Base-by-base conservation (phyloP, 2,329 filamentous ascomycete genomes). In the Diaporthe vexans region DNA sequence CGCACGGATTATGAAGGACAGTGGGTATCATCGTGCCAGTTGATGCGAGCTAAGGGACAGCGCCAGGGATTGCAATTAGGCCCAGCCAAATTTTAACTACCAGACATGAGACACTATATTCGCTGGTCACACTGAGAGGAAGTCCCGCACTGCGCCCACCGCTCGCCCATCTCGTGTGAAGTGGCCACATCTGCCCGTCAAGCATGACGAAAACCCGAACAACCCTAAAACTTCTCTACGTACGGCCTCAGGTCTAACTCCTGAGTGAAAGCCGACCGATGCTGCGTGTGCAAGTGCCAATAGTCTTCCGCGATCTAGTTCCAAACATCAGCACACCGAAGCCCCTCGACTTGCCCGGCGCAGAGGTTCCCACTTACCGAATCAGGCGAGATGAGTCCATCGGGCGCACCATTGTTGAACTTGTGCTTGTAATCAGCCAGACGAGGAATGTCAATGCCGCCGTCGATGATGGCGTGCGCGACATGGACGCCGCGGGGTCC, bases 401-500 rank as follows among this genome's bases (percentile, higher is more conserved):
- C 88, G 56, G 85, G 83, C 7, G 81, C 84, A 6, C 86, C 85
- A 13, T 83, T 80, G 78, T 90, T 88, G 21, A 83, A 40, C 46
- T 57, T 56, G 29, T 57, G 80, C 35, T 78, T 80, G 58, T 78
- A 81, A 0, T 87, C 88, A 81, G 91, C 92, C 1, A 91, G 93
- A 76, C 90, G 86, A 0, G 94, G 93, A 71, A 94, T 95, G 81
- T 97, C 93, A 81, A 98, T 97, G 1, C 94, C 89, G 0, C 94
- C 95, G 80, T 98, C 95, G 72, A 97, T 92, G 75, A 97, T 91
- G 7, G 92, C 91, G 83, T 97, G 94, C 0, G 93, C 90, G 1
- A 97, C 93, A 82, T 98, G 95, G 1, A 98, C 89, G 3, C 95
- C 95, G 81, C 94, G 87, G 0, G 95, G 94, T 0, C 93, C 94